A percentile compares a stretch with the other conserved stretches of the same genome.
Evolutionary conservation across 2,329 filamentous ascomycete species (phyloP).

Genomic region (Lithohypha guttulata): DNA sequence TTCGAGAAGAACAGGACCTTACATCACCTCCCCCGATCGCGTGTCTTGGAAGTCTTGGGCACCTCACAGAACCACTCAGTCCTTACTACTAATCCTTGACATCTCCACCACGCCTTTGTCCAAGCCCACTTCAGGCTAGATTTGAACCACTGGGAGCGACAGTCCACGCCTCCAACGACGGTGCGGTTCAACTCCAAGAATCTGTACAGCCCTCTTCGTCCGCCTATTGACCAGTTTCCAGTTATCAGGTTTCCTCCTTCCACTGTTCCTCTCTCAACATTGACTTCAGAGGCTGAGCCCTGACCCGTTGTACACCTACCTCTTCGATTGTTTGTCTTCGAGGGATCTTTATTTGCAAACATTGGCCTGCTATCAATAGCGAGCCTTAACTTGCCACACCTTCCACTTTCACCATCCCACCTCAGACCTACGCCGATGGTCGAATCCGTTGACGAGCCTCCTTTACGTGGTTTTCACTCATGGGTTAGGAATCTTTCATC

Average conservation of each 20-base stretch:
- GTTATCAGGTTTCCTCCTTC: slow-evolving; percentile 18
- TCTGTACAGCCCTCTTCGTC: slow-evolving; percentile 10
- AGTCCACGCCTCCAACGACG: slow-evolving; percentile 10
- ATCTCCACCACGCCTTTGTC: too few species aligned
- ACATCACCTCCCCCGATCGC: background rate
- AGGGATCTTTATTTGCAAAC: background rate
- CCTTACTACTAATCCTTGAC: too few species aligned
- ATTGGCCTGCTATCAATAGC: slow-evolving; percentile 5
- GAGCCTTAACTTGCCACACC: background rate
- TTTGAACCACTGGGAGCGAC: slow-evolving; percentile 5
- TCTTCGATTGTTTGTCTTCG: slow-evolving; percentile 6
- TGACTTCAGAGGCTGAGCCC: slow-evolving; percentile 5
- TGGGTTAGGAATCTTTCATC: slow-evolving; percentile 28
- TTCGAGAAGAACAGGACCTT: too few species aligned
- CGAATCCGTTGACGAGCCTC: slow-evolving; percentile 43
- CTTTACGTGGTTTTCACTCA: slow-evolving; percentile 41
- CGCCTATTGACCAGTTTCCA: slow-evolving; percentile 11
- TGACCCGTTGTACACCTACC: background rate
- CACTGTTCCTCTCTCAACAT: background rate
- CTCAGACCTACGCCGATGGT: slow-evolving; percentile 36
- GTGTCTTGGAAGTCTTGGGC: slow-evolving; percentile 4
- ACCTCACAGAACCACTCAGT: background rate
- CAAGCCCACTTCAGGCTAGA: background rate
- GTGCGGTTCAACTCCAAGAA: slow-evolving; percentile 3
- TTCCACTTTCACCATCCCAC: slow-evolving; percentile 9